Base-by-base conservation (phyloP, 2,329 filamentous ascomycete genomes). In the Penicillium brevicompactum region DNA sequence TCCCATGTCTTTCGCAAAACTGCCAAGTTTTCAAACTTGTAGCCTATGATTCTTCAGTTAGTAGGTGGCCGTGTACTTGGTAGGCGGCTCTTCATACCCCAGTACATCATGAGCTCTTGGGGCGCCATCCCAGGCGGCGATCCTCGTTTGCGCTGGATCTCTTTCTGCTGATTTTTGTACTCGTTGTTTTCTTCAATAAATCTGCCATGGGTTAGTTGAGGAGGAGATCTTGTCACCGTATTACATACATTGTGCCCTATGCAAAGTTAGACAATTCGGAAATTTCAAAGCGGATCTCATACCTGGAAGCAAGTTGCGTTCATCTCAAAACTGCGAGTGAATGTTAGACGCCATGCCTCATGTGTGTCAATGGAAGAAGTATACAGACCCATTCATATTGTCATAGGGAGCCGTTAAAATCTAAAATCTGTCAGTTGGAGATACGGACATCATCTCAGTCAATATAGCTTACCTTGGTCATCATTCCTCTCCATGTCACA, bases 401-500 rank as follows among this genome's bases (percentile, higher is more conserved):
- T 95, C 91, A 70, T 90, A 97, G 0, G 91, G 89, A 0, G 88
- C 81, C 0, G 87, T 87, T 87, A 97, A 86, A 62, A 99, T 91
- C 91, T 96, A 52, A 31, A 42, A 46, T 21, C n/a, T 48, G 30
- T 21, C 14, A 3, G 9, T 37, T 32, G 10, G 5, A 51, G n/a
- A 46, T 22, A 38, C 5, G 37, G n/a, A 22, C 14, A 31, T 31
- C 14, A 24, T 32, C 34, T 10, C 22, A 13, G 8, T 27, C 24
- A 37, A 34, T 13, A 11, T 37, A 21, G 49, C 74, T 50, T 70
- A 92, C 91, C 82, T 97, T 99, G 59, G 94, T 97, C 88, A 99
- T 92, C 91, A 97, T 97, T 37, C 94, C 94, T 67, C 94, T 82
- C 93, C 93, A 99, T 1, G 93, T 97, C 49, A 97, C 82, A 44